phyloP scores from a whole-genome alignment of 345 rosid species.

The Crucihimalaya himalaica region DNA sequence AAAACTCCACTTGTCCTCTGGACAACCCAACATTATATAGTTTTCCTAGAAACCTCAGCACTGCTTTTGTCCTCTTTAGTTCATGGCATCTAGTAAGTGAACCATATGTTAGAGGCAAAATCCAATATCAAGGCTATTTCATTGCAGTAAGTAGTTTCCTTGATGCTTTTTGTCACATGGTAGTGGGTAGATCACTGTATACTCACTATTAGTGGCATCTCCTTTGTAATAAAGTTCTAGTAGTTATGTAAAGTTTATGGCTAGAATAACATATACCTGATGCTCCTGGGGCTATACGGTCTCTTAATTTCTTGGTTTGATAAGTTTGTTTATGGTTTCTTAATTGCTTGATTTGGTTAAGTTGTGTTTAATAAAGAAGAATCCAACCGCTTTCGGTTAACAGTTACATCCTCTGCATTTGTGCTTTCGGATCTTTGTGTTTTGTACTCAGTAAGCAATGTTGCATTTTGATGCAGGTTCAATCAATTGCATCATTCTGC shows the following conservation, averaged over 20 bases:
- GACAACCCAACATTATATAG: neutral
- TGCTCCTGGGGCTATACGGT: neutral
- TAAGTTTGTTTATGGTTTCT: neutral
- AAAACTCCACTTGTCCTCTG: slow-evolving; percentile 4
- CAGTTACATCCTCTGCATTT: slow-evolving; percentile 8
- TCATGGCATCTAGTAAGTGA: neutral
- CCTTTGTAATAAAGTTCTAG: neutral
- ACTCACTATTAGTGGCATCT: neutral
- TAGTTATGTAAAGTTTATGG: neutral
- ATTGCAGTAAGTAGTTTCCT: neutral
- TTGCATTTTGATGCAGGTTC: slow-evolving; percentile 59
- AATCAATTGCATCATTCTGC: slow-evolving; percentile 91
- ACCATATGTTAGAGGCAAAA: neutral
- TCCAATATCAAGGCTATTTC: neutral
- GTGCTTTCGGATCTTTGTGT: neutral
- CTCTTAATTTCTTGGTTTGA: slow-evolving; percentile 15
- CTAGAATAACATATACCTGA: neutral
- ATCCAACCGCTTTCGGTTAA: neutral
- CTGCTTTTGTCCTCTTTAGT: slow-evolving; percentile 1
- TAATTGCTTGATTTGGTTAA: slow-evolving; percentile 12
- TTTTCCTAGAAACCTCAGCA: neutral
- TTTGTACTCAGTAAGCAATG: neutral
- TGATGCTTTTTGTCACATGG: neutral
- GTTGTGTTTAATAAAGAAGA: neutral
- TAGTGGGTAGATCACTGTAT: neutral